phyloP scores from a whole-genome alignment of 2,329 filamentous ascomycete species.

The Sordariomycetes sp. region DNA sequence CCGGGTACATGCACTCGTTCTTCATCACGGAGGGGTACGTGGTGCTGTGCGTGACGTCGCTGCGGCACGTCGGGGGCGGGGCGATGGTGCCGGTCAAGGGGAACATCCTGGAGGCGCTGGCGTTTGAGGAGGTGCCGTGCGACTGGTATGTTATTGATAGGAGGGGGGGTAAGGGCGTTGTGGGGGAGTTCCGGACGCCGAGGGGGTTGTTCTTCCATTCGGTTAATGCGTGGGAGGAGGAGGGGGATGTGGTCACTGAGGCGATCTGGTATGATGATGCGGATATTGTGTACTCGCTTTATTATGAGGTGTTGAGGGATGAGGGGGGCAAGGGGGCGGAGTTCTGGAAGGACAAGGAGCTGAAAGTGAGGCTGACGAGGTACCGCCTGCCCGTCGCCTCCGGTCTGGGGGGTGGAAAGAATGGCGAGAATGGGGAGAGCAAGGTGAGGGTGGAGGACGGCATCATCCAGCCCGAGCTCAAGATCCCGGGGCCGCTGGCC shows the following conservation, averaged over 20 bases:
- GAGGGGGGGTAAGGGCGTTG: conserved; percentile 45
- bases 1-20: conserved; percentile 76
- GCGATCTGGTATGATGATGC: conserved; percentile 51
- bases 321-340: conserved; percentile 31
- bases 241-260: conserved; percentile 51
- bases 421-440: conserved; percentile 4
- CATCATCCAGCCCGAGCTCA: background rate
- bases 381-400: conserved; percentile 27
- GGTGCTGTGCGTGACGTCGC: conserved; percentile 61
- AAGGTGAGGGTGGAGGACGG: background rate
- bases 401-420: too few relatives aligned
- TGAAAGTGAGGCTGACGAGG: conserved; percentile 28
- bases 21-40: conserved; percentile 63
- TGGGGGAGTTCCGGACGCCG: conserved; percentile 56
- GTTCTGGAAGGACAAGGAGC: conserved; percentile 28
- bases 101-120: conserved; percentile 60
- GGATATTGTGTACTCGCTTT: conserved; percentile 56
- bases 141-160: conserved; percentile 71
- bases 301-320: conserved; percentile 57
- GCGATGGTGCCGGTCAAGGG: conserved; percentile 50
- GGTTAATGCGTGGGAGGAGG: conserved; percentile 65
- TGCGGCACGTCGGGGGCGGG: conserved; percentile 48
- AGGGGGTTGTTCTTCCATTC: conserved; percentile 73
- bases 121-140: conserved; percentile 46
- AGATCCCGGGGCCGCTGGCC: conserved; percentile 38